Evolutionary conservation across 495 filamentous ascomycete species (phyloP), one percentile per base, ranked within the genome.

Genomic region (Polyplosphaeria fusca): DNA sequence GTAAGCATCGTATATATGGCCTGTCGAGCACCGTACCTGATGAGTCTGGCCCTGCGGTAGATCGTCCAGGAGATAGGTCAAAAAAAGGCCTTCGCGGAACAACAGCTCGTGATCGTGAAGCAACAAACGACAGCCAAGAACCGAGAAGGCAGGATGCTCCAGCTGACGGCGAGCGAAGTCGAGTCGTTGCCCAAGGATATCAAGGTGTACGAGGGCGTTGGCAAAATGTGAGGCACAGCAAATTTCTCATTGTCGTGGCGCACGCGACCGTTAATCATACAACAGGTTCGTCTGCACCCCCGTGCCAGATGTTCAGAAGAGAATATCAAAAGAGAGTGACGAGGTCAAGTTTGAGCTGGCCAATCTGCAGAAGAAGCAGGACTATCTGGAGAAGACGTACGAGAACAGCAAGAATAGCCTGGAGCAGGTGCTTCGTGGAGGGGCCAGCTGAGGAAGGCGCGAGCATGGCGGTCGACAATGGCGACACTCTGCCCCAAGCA

Each of bases 31-130:
- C 26, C 30, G 7, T n/a, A n/a, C n/a, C n/a, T n/a, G n/a, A n/a
- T n/a, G n/a, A n/a, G n/a, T n/a, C n/a, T 42, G 39, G 9, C 12
- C 52, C 58, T 16, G 18, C 35, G 1, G 4, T 65, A 98, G 93
- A 79, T 98, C 49, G 80, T 96, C 66, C 86, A 88, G 72, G 93
- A 97, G 71, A 95, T 98, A 64, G 92, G 96, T 71, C 81, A 86
- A 47, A 89, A 90, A 65, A 90, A 91, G 3, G 75, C 88, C 22
- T 81, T 83, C 51, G 87, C 94, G 20, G 90, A 96, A 69, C 92
- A 96, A 70, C 91, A 97, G 65, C 91, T 97, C 67, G 81, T 81
- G 61, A 78, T 95, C 56, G 90, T 92, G 57, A 87, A 88, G 66
- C 81, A 88, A 5, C 91, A 96, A 71, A 84, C 95, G 56, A 82